Evolutionary conservation across 192 early-diverging fungal genomes (phyloP).

Genomic region (Haplosporangium gracile): DNA sequence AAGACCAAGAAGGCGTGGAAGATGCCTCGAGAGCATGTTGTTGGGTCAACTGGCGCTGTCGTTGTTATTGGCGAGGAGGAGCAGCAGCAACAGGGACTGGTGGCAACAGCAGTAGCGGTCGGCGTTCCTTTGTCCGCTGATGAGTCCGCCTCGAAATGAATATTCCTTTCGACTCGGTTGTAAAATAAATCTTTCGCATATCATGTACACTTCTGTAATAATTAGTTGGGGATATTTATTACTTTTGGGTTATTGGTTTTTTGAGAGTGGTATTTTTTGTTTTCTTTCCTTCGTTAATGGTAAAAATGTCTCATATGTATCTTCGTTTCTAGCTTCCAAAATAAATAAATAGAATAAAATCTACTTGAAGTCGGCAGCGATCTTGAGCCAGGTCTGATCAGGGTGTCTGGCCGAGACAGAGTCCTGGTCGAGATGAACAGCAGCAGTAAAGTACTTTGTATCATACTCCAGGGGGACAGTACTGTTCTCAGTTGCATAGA

Average conservation of each 20-base stretch:
- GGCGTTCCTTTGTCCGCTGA: background rate
- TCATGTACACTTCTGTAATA: too few species aligned
- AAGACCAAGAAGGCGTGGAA: background rate
- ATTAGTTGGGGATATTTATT: too few species aligned
- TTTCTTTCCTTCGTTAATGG: background rate
- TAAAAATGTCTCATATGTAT: too few species aligned
- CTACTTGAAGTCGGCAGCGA: constrained; percentile 43
- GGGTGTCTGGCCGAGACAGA: constrained; percentile 36
- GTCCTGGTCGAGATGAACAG: constrained; percentile 46
- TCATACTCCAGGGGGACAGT: constrained; percentile 49
- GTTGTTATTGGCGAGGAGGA: background rate
- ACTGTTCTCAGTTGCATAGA: constrained; percentile 46
- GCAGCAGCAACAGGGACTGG: background rate
- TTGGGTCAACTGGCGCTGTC: background rate
- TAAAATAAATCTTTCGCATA: too few species aligned
- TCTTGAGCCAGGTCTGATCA: constrained; percentile 44
- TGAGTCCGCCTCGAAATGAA: background rate
- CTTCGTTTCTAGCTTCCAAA: background rate
- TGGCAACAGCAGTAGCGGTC: background rate
- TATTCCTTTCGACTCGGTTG: background rate
- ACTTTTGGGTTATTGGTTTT: too few species aligned
- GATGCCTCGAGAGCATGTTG: background rate
- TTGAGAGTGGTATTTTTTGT: background rate
- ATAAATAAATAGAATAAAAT: background rate
- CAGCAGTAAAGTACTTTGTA: constrained; percentile 31